phyloP scores from a whole-genome alignment of 768 basidiomycete species.

The Macrolepiota albuminosa region DNA sequence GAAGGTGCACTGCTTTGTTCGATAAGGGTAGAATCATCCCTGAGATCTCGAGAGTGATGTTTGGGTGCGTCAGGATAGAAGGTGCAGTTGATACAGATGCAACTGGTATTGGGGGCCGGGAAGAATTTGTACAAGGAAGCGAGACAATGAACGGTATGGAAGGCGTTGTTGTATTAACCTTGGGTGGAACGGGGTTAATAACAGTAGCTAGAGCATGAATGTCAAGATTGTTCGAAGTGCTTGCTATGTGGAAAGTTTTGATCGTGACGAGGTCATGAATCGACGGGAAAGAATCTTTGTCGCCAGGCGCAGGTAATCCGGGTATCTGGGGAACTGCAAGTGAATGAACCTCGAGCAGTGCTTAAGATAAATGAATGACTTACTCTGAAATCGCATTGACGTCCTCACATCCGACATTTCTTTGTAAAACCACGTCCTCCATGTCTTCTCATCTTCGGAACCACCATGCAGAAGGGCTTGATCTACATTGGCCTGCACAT shows the following conservation, averaged over 20 bases:
- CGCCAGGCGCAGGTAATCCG: conserved; percentile 59
- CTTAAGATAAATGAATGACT: conserved; percentile 20
- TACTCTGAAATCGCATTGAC: conserved; percentile 49
- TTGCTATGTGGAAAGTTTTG: conserved; percentile 44
- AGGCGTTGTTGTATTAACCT: conserved; percentile 47
- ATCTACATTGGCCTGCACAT: conserved; percentile 38
- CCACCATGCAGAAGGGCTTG: conserved; percentile 51
- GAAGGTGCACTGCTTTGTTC: conserved; percentile 39
- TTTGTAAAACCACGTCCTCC: conserved; percentile 40
- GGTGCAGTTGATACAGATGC: conserved; percentile 52
- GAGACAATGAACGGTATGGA: conserved; percentile 59
- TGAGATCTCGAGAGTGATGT: conserved; percentile 52
- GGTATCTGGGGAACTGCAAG: conserved; percentile 35
- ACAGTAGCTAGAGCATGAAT: conserved; percentile 52
- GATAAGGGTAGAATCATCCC: conserved; percentile 56
- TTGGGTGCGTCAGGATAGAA: conserved; percentile 62
- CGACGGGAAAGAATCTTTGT: conserved; percentile 45
- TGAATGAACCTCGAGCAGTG: neutral
- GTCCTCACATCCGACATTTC: conserved; percentile 42
- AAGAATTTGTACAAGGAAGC: conserved; percentile 29
- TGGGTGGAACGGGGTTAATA: conserved; percentile 50
- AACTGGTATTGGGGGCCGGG: conserved; percentile 32
- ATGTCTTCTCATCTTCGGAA: conserved; percentile 32
- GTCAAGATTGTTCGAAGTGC: conserved; percentile 26
- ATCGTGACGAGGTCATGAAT: conserved; percentile 58